Conservation (phyloP, 2,329 filamentous ascomycete species). For the Colletotrichum spaethianum region DNA sequence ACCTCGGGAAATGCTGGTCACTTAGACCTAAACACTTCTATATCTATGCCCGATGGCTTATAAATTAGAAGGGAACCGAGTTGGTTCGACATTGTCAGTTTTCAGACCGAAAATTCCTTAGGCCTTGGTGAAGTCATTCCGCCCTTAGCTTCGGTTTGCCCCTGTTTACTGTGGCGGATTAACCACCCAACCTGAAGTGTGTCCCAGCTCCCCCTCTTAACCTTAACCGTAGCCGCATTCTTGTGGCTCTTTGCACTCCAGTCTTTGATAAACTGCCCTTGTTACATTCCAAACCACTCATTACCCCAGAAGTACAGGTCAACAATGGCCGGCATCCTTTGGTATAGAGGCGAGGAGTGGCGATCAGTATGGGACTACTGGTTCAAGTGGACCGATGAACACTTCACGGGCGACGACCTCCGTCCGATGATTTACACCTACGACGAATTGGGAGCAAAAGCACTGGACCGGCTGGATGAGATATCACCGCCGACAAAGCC, state of each 20-base stretch:
- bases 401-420: slow-evolving; percentile 72
- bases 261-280: background rate
- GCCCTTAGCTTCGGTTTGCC: slow-evolving; percentile 7
- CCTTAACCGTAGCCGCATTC: too few species aligned
- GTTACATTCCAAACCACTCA: background rate
- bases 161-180: background rate
- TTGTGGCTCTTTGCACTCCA: background rate
- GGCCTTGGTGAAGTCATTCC: slow-evolving; percentile 35
- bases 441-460: slow-evolving; percentile 77
- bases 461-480: slow-evolving; percentile 73
- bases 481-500: slow-evolving; percentile 63
- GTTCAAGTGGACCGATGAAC: slow-evolving; percentile 78
- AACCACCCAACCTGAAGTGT: background rate
- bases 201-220: background rate
- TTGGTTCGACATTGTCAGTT: background rate
- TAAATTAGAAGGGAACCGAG: background rate
- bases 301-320: background rate
- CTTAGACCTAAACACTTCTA: background rate
- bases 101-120: background rate
- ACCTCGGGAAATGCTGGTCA: background rate
- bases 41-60: background rate
- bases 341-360: slow-evolving; percentile 40
- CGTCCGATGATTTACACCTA: slow-evolving; percentile 75
- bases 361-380: slow-evolving; percentile 71
- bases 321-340: slow-evolving; percentile 38